phyloP scores from a whole-genome alignment of 148 eudicot genomes.

The Camellia lanceoleosa region DNA sequence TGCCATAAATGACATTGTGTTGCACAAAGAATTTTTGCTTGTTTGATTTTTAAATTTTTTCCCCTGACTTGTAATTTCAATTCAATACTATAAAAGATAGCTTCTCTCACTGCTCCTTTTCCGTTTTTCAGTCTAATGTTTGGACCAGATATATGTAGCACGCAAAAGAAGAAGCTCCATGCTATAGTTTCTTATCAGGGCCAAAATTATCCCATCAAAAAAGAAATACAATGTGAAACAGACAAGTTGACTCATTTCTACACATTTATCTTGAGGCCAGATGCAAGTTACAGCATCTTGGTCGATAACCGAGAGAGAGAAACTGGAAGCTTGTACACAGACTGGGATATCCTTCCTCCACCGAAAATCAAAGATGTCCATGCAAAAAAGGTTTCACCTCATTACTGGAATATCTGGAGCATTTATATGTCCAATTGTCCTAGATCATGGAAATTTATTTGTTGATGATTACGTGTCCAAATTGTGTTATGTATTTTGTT shows the following conservation, averaged over 20 bases:
- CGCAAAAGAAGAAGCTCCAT: constrained; percentile 86
- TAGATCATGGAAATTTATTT: neutral
- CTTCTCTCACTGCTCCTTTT: neutral
- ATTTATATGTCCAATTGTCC: neutral
- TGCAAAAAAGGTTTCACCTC: constrained; percentile 64
- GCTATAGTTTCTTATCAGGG: constrained; percentile 86
- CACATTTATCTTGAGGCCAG: constrained; percentile 83
- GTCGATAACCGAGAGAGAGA: constrained; percentile 82
- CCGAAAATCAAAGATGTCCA: constrained; percentile 68
- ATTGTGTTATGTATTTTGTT: neutral
- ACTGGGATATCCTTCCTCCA: constrained; percentile 96
- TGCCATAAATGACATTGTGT: neutral
- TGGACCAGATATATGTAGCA: constrained; percentile 95
- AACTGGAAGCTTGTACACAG: constrained; percentile 80
- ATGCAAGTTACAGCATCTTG: constrained; percentile 74
- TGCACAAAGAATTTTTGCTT: neutral
- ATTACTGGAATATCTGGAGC: neutral
- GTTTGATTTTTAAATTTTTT: neutral
- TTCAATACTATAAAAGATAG: neutral
- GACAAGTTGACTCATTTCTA: constrained; percentile 97
- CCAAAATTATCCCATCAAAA: constrained; percentile 81
- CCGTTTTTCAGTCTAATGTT: constrained; percentile 74
- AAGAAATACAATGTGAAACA: constrained; percentile 92
- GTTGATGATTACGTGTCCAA: neutral
- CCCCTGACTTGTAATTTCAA: neutral